Evolutionary conservation across 2,329 filamentous ascomycete species (phyloP).

Genomic region (Pseudogymnoascus sp.): DNA sequence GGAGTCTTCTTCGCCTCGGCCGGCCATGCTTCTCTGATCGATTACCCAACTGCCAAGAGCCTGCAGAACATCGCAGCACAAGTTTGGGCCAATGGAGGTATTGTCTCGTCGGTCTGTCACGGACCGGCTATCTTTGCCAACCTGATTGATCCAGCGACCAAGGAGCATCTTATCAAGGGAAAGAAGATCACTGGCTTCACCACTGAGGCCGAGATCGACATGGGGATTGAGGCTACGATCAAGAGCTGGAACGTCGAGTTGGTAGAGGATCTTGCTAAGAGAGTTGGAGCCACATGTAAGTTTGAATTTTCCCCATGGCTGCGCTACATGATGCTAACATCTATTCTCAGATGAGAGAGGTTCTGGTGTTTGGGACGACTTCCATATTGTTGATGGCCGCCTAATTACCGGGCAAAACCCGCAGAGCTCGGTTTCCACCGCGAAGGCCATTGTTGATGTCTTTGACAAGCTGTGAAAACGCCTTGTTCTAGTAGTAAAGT

Average conservation of each 20-base stretch:
- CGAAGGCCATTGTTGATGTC: constrained; percentile 26
- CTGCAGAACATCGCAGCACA: constrained; percentile 34
- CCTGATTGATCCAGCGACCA: constrained; percentile 27
- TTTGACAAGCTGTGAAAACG: background rate
- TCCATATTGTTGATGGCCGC: constrained; percentile 15
- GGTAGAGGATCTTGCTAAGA: constrained; percentile 28
- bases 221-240: constrained; percentile 28
- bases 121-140: constrained; percentile 32
- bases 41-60: constrained; percentile 35
- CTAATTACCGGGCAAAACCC: constrained; percentile 37
- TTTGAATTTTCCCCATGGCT: background rate
- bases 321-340: background rate
- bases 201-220: constrained; percentile 29
- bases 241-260: constrained; percentile 26
- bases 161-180: constrained; percentile 31
- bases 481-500: background rate
- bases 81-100: constrained; percentile 33
- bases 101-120: constrained; percentile 36
- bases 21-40: constrained; percentile 37
- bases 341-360: constrained; percentile 7
- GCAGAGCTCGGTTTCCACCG: constrained; percentile 30
- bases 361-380: constrained; percentile 25
- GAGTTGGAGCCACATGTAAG: constrained; percentile 28
- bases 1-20: constrained; percentile 36
- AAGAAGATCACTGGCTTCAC: constrained; percentile 34